These are phyloP conservation scores for Gloeostereum incarnatum DNA, from an alignment of 768 basidiomycete species.

Conservation along the genomic window DNA sequence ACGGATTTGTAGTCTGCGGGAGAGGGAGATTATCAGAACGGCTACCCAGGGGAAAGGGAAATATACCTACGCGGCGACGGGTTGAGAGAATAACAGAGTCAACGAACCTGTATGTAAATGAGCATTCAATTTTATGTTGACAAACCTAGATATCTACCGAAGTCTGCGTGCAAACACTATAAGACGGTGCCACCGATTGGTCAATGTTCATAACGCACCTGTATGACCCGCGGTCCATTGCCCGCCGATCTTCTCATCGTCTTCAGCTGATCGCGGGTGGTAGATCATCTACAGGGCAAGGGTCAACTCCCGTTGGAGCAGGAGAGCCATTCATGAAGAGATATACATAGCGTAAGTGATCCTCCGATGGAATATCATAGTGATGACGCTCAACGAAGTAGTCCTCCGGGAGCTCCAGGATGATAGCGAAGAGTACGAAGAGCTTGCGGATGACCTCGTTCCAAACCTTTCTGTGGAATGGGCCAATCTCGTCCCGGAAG, in stretches of 20 bases:
- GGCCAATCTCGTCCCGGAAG: no score
- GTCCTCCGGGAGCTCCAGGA: constrained; percentile 39
- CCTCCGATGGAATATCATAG: constrained; percentile 22
- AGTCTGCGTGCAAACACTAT: constrained; percentile 4
- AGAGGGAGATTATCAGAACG: not conserved
- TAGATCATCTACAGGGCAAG: constrained; percentile 19
- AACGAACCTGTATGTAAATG: constrained; percentile 18
- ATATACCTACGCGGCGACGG: constrained; percentile 16
- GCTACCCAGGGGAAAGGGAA: not conserved
- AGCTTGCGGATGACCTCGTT: constrained; percentile 19
- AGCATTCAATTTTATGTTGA: not conserved
- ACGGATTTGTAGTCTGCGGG: constrained; percentile 22
- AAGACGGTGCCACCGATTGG: not conserved
- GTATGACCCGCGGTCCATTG: constrained; percentile 39
- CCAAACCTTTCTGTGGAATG: constrained; percentile 20
- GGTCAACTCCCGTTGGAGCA: not conserved
- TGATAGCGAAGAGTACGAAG: constrained; percentile 24
- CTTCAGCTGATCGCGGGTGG: constrained; percentile 26
- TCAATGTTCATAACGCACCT: constrained; percentile 14
- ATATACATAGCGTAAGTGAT: constrained; percentile 22
- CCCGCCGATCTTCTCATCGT: constrained; percentile 28
- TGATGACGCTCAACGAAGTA: constrained; percentile 29
- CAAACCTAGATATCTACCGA: constrained; percentile 1
- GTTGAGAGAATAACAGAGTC: constrained; percentile 27
- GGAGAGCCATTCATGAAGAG: not conserved